A percentile compares a stretch with the other conserved stretches of the same genome.
Evolutionary conservation across 1,139 yeast genomes (phyloP).

Genomic region (Suhomyces yuchorum): DNA sequence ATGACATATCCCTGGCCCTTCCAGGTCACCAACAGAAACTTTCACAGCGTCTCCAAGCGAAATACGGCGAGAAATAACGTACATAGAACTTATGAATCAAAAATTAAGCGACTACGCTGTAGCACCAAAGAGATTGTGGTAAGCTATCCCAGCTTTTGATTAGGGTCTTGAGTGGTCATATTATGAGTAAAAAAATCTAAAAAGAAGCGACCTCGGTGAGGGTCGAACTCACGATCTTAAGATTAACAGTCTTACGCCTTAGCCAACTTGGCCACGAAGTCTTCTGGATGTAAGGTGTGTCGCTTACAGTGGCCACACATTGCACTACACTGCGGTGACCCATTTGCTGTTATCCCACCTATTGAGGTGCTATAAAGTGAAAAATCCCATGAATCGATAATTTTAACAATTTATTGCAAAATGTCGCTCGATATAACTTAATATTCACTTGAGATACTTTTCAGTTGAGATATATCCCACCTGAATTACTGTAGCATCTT

Average conservation of each 20-base stretch:
- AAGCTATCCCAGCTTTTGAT: too few relatives aligned
- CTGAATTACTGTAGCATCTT: too few relatives aligned
- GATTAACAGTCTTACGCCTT: constrained; percentile 59
- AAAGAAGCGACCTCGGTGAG: constrained; percentile 44
- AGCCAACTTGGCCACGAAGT: constrained; percentile 60
- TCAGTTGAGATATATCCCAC: too few relatives aligned
- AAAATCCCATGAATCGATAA: too few relatives aligned
- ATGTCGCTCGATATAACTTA: too few relatives aligned
- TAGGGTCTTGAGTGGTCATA: too few relatives aligned
- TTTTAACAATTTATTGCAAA: too few relatives aligned
- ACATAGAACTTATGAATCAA: neutral
- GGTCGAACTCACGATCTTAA: constrained; percentile 30
- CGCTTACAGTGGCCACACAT: too few relatives aligned
- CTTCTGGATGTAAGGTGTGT: constrained; percentile 17
- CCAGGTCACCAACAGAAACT: neutral
- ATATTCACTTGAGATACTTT: too few relatives aligned
- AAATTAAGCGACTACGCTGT: neutral
- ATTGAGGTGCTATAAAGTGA: too few relatives aligned
- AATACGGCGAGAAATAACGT: neutral
- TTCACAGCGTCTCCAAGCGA: neutral
- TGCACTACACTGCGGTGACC: too few relatives aligned
- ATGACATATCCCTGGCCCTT: neutral
- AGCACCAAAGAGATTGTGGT: neutral
- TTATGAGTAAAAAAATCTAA: constrained; percentile 2
- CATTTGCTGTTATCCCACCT: neutral